Evolutionary conservation across 2,329 filamentous ascomycete genomes (phyloP).

Genomic region (Ophiognomonia clavigignenti-juglandacearum): DNA sequence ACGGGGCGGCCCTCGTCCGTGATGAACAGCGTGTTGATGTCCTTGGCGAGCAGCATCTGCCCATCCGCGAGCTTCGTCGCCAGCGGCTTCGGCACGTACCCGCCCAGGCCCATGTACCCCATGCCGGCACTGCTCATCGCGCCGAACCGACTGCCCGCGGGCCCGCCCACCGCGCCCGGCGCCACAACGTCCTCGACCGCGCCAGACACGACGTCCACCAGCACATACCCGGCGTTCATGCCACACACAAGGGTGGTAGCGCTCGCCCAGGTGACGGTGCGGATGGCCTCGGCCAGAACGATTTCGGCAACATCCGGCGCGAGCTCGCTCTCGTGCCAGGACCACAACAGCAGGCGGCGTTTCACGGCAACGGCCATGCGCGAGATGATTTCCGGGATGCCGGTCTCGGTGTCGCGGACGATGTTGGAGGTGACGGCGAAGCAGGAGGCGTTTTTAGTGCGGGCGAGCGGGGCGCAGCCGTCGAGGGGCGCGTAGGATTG

Average conservation of each 20-base stretch:
- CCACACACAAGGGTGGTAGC: conserved; percentile 84
- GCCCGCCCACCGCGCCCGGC: conserved; percentile 65
- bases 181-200: conserved; percentile 74
- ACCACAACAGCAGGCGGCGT: conserved; percentile 83
- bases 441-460: conserved; percentile 81
- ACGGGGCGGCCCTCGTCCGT: conserved; percentile 76
- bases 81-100: conserved; percentile 86
- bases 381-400: conserved; percentile 89
- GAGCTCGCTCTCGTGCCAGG: conserved; percentile 93
- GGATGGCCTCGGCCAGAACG: conserved; percentile 74
- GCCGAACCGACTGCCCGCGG: conserved; percentile 67
- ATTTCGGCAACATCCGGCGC: conserved; percentile 67
- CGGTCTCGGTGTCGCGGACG: conserved; percentile 79
- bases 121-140: conserved; percentile 81
- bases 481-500: conserved; percentile 74
- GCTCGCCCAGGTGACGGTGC: conserved; percentile 86
- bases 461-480: conserved; percentile 49
- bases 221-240: conserved; percentile 84
- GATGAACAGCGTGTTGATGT: conserved; percentile 92
- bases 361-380: conserved; percentile 90
- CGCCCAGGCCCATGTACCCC: conserved; percentile 94
- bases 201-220: conserved; percentile 77
- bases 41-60: conserved; percentile 90
- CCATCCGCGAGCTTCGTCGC: conserved; percentile 77
- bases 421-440: conserved; percentile 97